Evolutionary conservation across 495 filamentous ascomycete species (phyloP).

Genomic region (Neurospora sp.): DNA sequence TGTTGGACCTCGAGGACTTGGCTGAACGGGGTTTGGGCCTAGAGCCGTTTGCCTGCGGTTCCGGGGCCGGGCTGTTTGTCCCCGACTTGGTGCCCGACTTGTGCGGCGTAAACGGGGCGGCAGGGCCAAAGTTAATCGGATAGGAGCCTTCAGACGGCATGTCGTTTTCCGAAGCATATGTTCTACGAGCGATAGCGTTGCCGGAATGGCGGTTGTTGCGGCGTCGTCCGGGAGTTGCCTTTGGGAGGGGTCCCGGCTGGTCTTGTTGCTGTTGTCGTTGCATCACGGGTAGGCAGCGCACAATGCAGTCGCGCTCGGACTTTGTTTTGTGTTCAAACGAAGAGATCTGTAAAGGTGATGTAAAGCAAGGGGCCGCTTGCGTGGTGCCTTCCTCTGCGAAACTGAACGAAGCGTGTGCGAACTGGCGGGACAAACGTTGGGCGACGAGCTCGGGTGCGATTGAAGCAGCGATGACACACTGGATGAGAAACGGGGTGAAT

Average conservation of each 20-base stretch:
- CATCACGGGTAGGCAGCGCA: constrained; percentile 9
- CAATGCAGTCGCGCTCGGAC: neutral
- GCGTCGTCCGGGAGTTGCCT: constrained; percentile 31
- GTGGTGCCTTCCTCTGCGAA: neutral
- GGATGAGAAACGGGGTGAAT: neutral
- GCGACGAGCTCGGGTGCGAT: neutral
- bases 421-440: neutral
- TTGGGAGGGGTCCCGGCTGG: constrained; percentile 7
- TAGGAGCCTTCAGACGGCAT: constrained; percentile 17
- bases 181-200: constrained; percentile 27
- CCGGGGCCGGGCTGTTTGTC: constrained; percentile 13
- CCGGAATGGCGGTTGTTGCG: constrained; percentile 25
- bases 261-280: constrained; percentile 14
- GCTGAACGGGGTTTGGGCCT: constrained; percentile 24
- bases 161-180: constrained; percentile 41
- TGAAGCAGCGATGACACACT: neutral
- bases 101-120: constrained; percentile 28
- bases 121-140: constrained; percentile 13
- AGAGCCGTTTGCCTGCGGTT: constrained; percentile 12
- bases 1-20: constrained; percentile 26
- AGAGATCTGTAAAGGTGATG: constrained; percentile 5
- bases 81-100: constrained; percentile 19
- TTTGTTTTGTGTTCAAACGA: constrained; percentile 2
- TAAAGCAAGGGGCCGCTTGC: neutral
- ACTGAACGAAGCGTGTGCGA: neutral